Conservation (phyloP, 352 stramenopile genomes). For the Discostella stelligera region DNA sequence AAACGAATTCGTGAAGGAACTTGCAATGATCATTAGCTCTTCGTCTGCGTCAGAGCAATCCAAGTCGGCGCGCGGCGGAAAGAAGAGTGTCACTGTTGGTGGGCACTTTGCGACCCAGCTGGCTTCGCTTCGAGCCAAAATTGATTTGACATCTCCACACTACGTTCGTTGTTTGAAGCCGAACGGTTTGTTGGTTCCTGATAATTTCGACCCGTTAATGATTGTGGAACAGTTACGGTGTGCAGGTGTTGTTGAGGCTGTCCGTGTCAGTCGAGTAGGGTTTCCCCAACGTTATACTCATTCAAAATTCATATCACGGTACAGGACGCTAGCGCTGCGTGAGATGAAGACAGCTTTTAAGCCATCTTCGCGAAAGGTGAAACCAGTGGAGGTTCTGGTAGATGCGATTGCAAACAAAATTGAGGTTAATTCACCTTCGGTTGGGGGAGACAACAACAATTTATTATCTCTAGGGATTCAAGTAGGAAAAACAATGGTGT, state of each 20-base stretch:
- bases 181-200: constrained; percentile 88
- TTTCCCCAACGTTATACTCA: constrained; percentile 94
- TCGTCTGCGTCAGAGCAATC: constrained; percentile 28
- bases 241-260: constrained; percentile 94
- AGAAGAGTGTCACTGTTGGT: constrained; percentile 71
- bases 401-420: constrained; percentile 43
- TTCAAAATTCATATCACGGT: constrained; percentile 86
- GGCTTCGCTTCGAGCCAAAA: constrained; percentile 87
- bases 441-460: constrained; percentile 9
- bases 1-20: constrained; percentile 43
- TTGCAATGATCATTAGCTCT: constrained; percentile 50
- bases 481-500: constrained; percentile 83
- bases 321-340: constrained; percentile 54
- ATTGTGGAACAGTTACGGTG: constrained; percentile 92
- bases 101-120: constrained; percentile 91
- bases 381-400: constrained; percentile 34
- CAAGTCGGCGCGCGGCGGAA: constrained; percentile 48
- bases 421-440: constrained; percentile 4
- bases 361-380: constrained; percentile 32
- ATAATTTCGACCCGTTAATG: constrained; percentile 86
- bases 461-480: constrained; percentile 80
- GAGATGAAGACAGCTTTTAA: constrained; percentile 43
- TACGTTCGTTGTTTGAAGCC: constrained; percentile 97
- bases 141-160: constrained; percentile 91
- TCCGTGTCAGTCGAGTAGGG: constrained; percentile 92